Conservation (phyloP, 805 yeast species). For the Metschnikowia rubicola region DNA sequence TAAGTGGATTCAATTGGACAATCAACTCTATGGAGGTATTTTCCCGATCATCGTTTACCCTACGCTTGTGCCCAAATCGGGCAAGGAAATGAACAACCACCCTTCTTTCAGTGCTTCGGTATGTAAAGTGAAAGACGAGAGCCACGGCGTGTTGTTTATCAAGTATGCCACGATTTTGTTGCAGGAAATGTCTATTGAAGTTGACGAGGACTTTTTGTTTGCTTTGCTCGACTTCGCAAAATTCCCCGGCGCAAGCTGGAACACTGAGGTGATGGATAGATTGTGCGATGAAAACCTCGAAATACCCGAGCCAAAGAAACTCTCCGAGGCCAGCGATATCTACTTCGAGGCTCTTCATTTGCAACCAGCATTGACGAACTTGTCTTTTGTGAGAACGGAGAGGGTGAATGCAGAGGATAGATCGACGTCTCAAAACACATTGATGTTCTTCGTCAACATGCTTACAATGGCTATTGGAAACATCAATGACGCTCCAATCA, state of each 20-base stretch:
- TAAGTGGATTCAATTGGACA: constrained; percentile 94
- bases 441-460: constrained; percentile 77
- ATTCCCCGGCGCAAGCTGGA: constrained; percentile 82
- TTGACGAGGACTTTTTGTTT: constrained; percentile 89
- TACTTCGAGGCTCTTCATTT: constrained; percentile 90
- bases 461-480: constrained; percentile 96
- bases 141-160: constrained; percentile 85
- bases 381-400: constrained; percentile 90
- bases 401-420: constrained; percentile 65
- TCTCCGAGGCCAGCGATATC: constrained; percentile 61
- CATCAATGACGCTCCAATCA: constrained; percentile 93
- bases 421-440: constrained; percentile 56
- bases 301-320: constrained; percentile 65
- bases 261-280: constrained; percentile 38
- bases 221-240: constrained; percentile 78
- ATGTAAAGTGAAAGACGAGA: constrained; percentile 79
- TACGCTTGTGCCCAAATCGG: constrained; percentile 79
- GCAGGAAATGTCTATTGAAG: constrained; percentile 88
- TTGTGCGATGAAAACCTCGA: constrained; percentile 62
- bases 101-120: constrained; percentile 88
- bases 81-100: constrained; percentile 78
- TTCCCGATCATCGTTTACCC: constrained; percentile 90
- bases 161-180: constrained; percentile 86
- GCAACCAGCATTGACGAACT: constrained; percentile 84
- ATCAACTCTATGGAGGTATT: constrained; percentile 82